Evolutionary conservation across 2,329 filamentous ascomycete species (phyloP).

Genomic region (Epichloe brachyelytri): DNA sequence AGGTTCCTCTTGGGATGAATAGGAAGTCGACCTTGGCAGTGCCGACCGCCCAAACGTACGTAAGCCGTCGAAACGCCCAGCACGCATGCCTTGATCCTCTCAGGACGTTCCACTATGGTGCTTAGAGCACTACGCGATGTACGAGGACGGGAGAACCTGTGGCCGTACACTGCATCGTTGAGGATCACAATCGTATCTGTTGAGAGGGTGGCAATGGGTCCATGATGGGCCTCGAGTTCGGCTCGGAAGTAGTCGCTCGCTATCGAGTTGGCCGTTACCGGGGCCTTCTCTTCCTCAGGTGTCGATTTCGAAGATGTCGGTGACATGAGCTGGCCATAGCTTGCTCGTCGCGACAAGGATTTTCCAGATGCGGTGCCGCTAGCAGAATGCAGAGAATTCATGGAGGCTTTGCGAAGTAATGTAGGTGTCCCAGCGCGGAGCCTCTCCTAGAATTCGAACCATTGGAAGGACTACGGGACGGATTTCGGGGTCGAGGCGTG

Average conservation of each 20-base stretch:
- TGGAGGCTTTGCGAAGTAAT: slow-evolving; percentile 42
- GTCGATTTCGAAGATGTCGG: slow-evolving; percentile 20
- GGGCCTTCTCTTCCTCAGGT: slow-evolving; percentile 21
- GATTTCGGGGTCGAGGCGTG: slow-evolving; percentile 23
- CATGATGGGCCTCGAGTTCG: slow-evolving; percentile 54
- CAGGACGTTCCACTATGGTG: slow-evolving; percentile 85
- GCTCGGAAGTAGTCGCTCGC: slow-evolving; percentile 56
- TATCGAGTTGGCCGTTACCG: slow-evolving; percentile 39
- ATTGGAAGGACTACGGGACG: slow-evolving; percentile 29
- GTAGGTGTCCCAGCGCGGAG: slow-evolving; percentile 36
- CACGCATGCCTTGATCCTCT: slow-evolving; percentile 73
- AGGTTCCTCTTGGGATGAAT: slow-evolving; percentile 50
- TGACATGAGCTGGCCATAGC: slow-evolving; percentile 28
- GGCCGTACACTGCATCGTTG: slow-evolving; percentile 90
- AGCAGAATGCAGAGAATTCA: slow-evolving; percentile 41
- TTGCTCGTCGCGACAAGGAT: slow-evolving; percentile 34
- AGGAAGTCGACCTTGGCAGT: slow-evolving; percentile 56
- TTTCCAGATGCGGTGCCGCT: slow-evolving; percentile 25
- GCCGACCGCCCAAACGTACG: slow-evolving; percentile 72
- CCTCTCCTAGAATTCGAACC: slow-evolving; percentile 31
- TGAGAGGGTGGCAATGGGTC: slow-evolving; percentile 23
- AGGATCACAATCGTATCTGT: slow-evolving; percentile 68
- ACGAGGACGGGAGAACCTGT: slow-evolving; percentile 75
- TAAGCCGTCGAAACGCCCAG: slow-evolving; percentile 79
- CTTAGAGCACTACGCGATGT: slow-evolving; percentile 57